Evolutionary conservation across 352 stramenopile genomes (phyloP).

Genomic region (Globisporangium recalcitrans): DNA sequence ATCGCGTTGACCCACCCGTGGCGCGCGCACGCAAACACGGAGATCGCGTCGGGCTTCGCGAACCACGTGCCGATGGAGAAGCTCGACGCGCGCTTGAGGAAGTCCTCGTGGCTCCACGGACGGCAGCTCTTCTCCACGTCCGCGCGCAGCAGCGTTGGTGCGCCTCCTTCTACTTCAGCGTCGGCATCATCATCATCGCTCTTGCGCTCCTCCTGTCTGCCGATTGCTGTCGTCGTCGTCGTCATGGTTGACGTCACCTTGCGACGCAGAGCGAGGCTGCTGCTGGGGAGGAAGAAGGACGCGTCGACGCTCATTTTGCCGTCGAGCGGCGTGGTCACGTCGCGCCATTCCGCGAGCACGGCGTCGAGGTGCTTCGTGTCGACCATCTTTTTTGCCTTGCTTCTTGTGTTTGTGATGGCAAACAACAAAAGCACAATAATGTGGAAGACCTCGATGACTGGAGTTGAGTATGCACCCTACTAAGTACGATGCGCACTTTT

Average conservation of each 20-base stretch:
- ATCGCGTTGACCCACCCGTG: slow-evolving; percentile 46
- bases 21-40: slow-evolving; percentile 39
- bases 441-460: not conserved
- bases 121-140: slow-evolving; percentile 20
- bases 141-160: not conserved
- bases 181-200: not conserved
- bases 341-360: slow-evolving; percentile 13
- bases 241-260: too few relatives aligned
- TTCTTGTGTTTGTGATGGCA: not conserved
- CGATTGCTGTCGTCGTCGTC: not conserved
- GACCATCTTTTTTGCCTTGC: not conserved
- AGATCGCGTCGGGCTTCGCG: slow-evolving; percentile 47
- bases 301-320: slow-evolving; percentile 9
- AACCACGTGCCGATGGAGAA: slow-evolving; percentile 61
- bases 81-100: slow-evolving; percentile 43
- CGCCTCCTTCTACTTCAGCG: not conserved
- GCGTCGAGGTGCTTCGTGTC: slow-evolving; percentile 13
- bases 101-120: slow-evolving; percentile 45
- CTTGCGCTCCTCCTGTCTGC: not conserved
- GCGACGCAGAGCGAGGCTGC: not conserved
- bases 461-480: not conserved
- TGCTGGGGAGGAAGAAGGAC: slow-evolving; percentile 2
- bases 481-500: not conserved
- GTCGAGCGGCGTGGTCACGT: slow-evolving; percentile 14
- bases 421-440: not conserved